Evolutionary conservation across 2,329 filamentous ascomycete genomes (phyloP).

Genomic region (Grosmannia serpens): DNA sequence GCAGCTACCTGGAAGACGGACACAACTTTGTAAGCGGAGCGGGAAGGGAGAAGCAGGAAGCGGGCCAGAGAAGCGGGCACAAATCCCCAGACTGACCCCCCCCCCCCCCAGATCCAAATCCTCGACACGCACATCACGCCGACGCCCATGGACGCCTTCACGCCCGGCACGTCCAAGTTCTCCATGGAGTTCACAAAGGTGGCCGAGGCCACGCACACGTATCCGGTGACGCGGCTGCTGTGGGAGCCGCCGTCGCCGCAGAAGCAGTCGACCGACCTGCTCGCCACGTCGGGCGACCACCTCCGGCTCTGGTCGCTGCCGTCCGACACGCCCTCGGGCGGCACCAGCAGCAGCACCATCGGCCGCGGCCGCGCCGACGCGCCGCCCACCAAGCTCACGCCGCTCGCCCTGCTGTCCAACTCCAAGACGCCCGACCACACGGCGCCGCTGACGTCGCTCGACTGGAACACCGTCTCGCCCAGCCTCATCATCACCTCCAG

Average conservation of each 20-base stretch:
- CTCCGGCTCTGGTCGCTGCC: constrained; percentile 89
- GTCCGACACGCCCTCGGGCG: constrained; percentile 45
- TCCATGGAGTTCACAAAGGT: constrained; percentile 85
- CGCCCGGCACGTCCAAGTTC: constrained; percentile 59
- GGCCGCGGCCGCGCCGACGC: constrained; percentile 30
- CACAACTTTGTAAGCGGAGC: constrained; percentile 74
- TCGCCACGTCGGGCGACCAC: constrained; percentile 92
- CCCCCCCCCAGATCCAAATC: constrained; percentile 77
- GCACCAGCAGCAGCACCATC: constrained; percentile 38
- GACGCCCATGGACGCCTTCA: constrained; percentile 56
- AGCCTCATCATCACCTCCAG: constrained; percentile 97
- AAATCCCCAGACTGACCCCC: no score
- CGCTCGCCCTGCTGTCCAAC: constrained; percentile 85
- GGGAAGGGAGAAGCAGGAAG: no score
- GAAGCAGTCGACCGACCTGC: constrained; percentile 87
- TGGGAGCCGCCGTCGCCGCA: constrained; percentile 95
- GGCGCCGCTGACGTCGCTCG: constrained; percentile 85
- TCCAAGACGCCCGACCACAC: constrained; percentile 98
- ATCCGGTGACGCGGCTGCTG: constrained; percentile 85
- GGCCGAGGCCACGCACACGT: constrained; percentile 94
- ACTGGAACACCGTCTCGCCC: constrained; percentile 96
- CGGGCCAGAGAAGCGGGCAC: no score
- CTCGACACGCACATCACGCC: constrained; percentile 72
- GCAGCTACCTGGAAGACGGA: constrained; percentile 93
- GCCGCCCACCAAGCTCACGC: constrained; percentile 70